Conservation (phyloP, 306 rosid species). For the Dalbergia cochinchinensis region DNA sequence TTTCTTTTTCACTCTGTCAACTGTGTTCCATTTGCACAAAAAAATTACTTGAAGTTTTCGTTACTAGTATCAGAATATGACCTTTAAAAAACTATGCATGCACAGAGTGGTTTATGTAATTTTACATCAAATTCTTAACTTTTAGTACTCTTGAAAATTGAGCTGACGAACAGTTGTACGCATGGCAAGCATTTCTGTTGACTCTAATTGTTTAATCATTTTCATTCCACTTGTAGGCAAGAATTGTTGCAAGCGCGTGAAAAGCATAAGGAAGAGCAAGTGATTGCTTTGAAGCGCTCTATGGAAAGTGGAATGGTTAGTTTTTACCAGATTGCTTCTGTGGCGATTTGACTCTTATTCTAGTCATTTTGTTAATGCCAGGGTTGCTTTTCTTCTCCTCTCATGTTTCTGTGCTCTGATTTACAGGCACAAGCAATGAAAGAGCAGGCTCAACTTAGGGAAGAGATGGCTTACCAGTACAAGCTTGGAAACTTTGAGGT, state of each 20-base stretch:
- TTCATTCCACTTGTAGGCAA: slow-evolving; percentile 60
- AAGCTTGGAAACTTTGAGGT: slow-evolving; percentile 95
- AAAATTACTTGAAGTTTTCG: slow-evolving; percentile 33
- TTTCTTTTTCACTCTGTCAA: not conserved
- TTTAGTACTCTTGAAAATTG: slow-evolving; percentile 8
- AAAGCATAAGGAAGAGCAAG: slow-evolving; percentile 89
- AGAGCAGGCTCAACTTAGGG: slow-evolving; percentile 97
- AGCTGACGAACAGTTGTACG: not conserved
- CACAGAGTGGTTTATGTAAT: not conserved
- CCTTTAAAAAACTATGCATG: slow-evolving; percentile 20
- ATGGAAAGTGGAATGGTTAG: slow-evolving; percentile 98
- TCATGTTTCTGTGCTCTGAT: slow-evolving; percentile 28
- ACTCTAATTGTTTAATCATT: slow-evolving; percentile 10
- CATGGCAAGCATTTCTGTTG: slow-evolving; percentile 14
- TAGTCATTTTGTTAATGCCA: not conserved
- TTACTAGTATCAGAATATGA: slow-evolving; percentile 15
- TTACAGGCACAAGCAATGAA: slow-evolving; percentile 99
- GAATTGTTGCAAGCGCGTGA: slow-evolving; percentile 82
- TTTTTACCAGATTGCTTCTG: slow-evolving; percentile 35
- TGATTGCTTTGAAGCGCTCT: slow-evolving; percentile 69
- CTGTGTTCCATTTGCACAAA: slow-evolving; percentile 28
- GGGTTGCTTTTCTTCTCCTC: not conserved
- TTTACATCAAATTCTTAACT: slow-evolving; percentile 16
- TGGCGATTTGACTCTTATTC: slow-evolving; percentile 7
- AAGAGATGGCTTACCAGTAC: slow-evolving; percentile 99